Evolutionary conservation across 2,329 filamentous ascomycete species (phyloP), one percentile per base, ranked within the genome.

Genomic region (Alternaria gaisen): DNA sequence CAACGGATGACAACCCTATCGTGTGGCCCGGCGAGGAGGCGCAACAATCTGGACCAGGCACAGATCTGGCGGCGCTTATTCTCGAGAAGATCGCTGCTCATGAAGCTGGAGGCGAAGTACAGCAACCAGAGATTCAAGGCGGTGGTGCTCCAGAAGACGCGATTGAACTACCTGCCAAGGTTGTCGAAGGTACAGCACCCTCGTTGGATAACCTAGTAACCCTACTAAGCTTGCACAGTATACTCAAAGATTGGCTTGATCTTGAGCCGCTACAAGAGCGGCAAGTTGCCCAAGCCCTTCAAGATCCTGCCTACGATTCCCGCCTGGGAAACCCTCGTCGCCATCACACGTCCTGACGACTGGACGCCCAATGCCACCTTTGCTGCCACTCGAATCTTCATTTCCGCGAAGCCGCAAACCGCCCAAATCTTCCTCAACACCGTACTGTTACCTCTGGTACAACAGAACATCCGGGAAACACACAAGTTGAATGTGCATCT

Each of bases 231-330:
- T 4, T 36, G 10, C 18, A 46, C 46, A 72, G 94, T 97, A 16
- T 98, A 96, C 79, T 91, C 91, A 63, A 96, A 97, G 88, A 90
- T 97, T 70, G 94, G 94, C 62, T 84, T 94, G 68, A 90, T 98
- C 62, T 86, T 99, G 60, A 93, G 92, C 26, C 88, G 94, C 66
- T 98, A 97, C 83, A 97, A 97, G 81, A 94, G 91, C 14, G 95
- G 95, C n/a, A 94, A 94, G 68, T 86, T 99, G 32, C 95, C 95
- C 20, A 99, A 99, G 80, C 94, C 94, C 0, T 97, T 99, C 85
- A 98, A 98, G 81, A 93, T 98, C 66, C 86, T 99, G 9, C 95
- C 95, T 3, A 94, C 93, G 0, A 88, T 98, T 14, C 93, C 93
- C 8, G 88, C 95, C 72, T 98, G 94, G 93, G 92, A 95, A 75